Percentiles rank a stretch among this genome's conserved stretches.
Conservation (phyloP, 1,139 yeast species). For the Diutina siamensis region DNA sequence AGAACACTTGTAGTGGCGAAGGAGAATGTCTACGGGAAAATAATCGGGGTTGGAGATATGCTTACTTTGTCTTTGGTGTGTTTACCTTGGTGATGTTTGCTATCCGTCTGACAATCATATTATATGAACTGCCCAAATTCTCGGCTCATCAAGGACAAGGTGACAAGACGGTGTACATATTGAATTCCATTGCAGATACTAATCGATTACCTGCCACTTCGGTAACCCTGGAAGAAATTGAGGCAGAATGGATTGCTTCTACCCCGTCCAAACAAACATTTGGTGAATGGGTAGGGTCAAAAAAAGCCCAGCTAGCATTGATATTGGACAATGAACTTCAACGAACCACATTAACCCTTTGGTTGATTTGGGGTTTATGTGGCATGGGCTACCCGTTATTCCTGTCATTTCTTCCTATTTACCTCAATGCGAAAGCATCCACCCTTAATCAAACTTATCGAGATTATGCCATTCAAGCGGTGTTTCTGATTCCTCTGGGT, state of each 20-base stretch:
- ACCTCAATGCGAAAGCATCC: not conserved
- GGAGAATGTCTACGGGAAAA: not conserved
- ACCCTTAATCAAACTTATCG: slow-evolving; percentile 4
- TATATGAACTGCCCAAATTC: slow-evolving; percentile 11
- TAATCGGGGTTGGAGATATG: slow-evolving; percentile 3
- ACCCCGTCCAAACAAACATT: not conserved
- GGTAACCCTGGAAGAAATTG: not conserved
- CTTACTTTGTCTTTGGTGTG: not conserved
- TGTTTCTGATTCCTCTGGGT: slow-evolving; percentile 5
- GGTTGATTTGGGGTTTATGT: slow-evolving; percentile 3
- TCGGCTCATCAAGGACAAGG: not conserved
- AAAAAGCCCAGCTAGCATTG: not conserved
- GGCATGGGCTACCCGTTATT: slow-evolving; percentile 3
- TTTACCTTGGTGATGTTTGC: not conserved
- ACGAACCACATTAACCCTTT: not conserved
- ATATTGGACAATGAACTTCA: not conserved
- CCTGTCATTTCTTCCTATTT: slow-evolving; percentile 2
- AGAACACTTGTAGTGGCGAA: not conserved
- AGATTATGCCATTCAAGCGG: slow-evolving; percentile 1
- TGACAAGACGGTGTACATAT: not conserved
- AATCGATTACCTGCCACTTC: not conserved
- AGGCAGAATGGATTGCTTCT: not conserved
- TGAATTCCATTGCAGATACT: not conserved
- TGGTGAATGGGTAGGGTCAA: not conserved
- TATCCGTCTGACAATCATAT: slow-evolving; percentile 18